Evolutionary conservation across 805 yeast species (phyloP), one percentile per base, ranked within the genome.

Genomic region (Saturnispora gosingensis): DNA sequence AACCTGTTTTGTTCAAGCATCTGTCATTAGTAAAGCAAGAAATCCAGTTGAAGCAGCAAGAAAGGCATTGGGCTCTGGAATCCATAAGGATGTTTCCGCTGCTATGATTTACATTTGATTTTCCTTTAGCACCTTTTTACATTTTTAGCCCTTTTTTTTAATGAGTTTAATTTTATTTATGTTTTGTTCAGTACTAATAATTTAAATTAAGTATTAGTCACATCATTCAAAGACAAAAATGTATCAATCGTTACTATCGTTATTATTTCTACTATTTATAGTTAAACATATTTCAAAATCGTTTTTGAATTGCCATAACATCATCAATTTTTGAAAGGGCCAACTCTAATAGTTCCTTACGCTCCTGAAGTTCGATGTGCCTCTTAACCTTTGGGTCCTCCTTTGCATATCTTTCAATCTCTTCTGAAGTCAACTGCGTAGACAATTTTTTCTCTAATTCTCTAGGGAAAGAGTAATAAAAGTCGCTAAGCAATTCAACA

Each of bases 401-500:
- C 59, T 88, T 88, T 0, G 99, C 99, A 70, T 91, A 88, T 54
- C 70, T 69, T 61, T 90, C 97, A 48, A 93, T 76, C 62, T 90
- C 95, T 50, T 88, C 95, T 48, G 76, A 75, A 8, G 80, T 72
- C 61, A 93, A 71, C 42, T 75, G 74, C 54, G 74, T 72, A 46
- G 83, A 82, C 51, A 93, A 76, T 57, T 81, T 81, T 48, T 74
- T 73, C 65, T 93, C 99, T 55, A 93, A 74, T 67, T 89, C 97
- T 53, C 98, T 77, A 2, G 99, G 98, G 68, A 93, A 91, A 59
- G 89, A 88, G 67, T 95, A 93, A 65, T 91, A 95, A 63, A 93
- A 93, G 67, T 95, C 99, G 58, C 95, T 85, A 56, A 93, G 72
- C 51, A 93, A 72, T 67, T 93, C 99, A 51, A 95, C 98, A 63